Percentiles rank a stretch among this genome's conserved stretches.
Evolutionary conservation across 192 early-diverging fungal genomes (phyloP).

Genomic region (Allomyces macrogynus): DNA sequence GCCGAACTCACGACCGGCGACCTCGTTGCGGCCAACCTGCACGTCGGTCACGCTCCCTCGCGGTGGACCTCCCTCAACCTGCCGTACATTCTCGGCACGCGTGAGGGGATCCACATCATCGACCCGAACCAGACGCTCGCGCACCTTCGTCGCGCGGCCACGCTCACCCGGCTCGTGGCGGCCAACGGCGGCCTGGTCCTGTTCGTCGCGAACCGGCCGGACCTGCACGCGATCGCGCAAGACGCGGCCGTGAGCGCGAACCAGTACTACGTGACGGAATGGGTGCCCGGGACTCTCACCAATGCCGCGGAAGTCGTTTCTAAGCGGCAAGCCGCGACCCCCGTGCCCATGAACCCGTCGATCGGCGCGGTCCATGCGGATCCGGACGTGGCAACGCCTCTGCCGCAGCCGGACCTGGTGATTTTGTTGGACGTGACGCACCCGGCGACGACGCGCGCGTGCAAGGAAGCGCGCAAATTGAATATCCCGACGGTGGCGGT

Average conservation of each 20-base stretch:
- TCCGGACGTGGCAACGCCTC: conserved; percentile 10
- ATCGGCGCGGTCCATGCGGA: background rate
- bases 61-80: conserved; percentile 62
- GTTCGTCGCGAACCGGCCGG: conserved; percentile 65
- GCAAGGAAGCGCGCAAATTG: conserved; percentile 40
- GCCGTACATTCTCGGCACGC: conserved; percentile 72
- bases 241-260: conserved; percentile 56
- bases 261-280: conserved; percentile 61
- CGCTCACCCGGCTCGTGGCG: conserved; percentile 47
- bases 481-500: conserved; percentile 79
- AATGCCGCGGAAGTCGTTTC: conserved; percentile 54
- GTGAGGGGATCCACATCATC: conserved; percentile 78
- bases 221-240: conserved; percentile 38
- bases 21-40: conserved; percentile 62
- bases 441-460: background rate
- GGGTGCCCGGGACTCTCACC: conserved; percentile 76
- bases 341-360: no score
- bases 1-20: conserved; percentile 35
- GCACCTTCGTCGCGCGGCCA: conserved; percentile 57
- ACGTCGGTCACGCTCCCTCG: conserved; percentile 64
- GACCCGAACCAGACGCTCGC: conserved; percentile 80
- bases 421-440: conserved; percentile 42
- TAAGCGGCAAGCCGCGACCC: conserved; percentile 21
- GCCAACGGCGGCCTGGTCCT: conserved; percentile 57
- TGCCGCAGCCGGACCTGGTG: conserved; percentile 59